phyloP scores from a whole-genome alignment of 1,139 yeast genomes.

The Nakaseomyces bracarensis region DNA sequence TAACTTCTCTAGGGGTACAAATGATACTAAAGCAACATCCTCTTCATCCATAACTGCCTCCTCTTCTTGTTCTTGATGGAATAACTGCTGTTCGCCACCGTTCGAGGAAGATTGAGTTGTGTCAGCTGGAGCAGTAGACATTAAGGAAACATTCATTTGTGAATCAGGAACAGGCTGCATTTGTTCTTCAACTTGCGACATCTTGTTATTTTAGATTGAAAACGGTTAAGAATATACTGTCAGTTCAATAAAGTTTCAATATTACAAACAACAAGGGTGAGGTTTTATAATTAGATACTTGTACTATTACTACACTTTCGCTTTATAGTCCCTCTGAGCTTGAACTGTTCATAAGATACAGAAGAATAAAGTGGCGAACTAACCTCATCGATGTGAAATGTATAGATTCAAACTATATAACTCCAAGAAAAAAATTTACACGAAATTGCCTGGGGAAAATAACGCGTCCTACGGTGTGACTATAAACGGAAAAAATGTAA shows the following conservation, averaged over 20 bases:
- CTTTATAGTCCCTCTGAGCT: too few relatives aligned
- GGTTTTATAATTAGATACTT: too few relatives aligned
- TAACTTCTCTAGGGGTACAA: slow-evolving; percentile 33
- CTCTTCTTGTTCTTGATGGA: slow-evolving; percentile 8
- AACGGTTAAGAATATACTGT: too few relatives aligned
- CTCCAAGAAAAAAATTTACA: background rate
- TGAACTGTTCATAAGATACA: too few relatives aligned
- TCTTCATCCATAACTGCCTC: slow-evolving; percentile 36
- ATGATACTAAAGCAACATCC: slow-evolving; percentile 37
- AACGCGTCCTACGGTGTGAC: background rate
- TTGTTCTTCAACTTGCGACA: slow-evolving; percentile 3
- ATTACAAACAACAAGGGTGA: too few relatives aligned
- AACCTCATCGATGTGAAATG: background rate
- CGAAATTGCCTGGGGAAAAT: background rate
- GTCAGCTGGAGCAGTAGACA: slow-evolving; percentile 16
- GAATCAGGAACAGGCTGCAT: slow-evolving; percentile 12
- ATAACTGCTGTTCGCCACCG: slow-evolving; percentile 13
- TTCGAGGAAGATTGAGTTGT: slow-evolving; percentile 8
- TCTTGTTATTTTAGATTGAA: background rate
- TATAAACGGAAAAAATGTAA: background rate
- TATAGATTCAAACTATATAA: too few relatives aligned
- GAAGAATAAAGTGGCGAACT: background rate
- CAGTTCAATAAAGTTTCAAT: too few relatives aligned
- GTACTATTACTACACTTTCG: too few relatives aligned
- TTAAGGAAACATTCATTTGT: slow-evolving; percentile 11